Evolutionary conservation across 192 early-diverging fungal genomes (phyloP).

Genomic region (Chytriomyces hyalinus): DNA sequence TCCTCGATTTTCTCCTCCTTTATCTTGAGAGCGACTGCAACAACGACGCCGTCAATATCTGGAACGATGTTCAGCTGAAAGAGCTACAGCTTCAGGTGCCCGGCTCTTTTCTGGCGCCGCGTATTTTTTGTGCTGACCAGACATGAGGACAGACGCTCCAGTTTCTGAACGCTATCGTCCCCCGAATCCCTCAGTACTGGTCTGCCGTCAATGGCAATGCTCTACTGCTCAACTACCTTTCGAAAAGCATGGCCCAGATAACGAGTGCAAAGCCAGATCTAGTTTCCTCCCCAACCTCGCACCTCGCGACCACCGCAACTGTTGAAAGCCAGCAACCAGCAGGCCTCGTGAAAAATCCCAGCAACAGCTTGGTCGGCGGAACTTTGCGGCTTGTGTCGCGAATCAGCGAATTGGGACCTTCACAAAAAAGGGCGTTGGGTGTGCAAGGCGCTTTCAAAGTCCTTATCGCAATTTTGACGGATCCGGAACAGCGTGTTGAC

Average conservation of each 20-base stretch:
- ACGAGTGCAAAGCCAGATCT: too few species aligned
- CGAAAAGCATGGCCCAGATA: too few species aligned
- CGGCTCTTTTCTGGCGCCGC: not conserved
- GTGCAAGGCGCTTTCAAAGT: constrained; percentile 38
- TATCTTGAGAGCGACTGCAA: constrained; percentile 34
- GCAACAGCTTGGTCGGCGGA: constrained; percentile 37
- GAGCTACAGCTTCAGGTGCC: constrained; percentile 43
- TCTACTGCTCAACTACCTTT: constrained; percentile 39
- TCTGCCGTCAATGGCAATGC: constrained; percentile 30
- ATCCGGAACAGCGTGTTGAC: constrained; percentile 34
- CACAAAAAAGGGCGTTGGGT: constrained; percentile 36
- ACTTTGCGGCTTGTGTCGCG: constrained; percentile 37
- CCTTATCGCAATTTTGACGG: constrained; percentile 39
- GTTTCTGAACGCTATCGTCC: constrained; percentile 40
- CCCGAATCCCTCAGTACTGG: constrained; percentile 34
- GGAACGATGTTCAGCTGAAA: constrained; percentile 43
- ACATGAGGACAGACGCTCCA: constrained; percentile 32
- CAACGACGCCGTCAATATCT: constrained; percentile 31
- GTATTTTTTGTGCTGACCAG: not conserved
- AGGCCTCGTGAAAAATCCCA: constrained; percentile 21
- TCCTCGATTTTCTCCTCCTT: constrained; percentile 44
- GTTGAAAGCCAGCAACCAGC: not conserved
- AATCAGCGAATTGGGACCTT: constrained; percentile 40
- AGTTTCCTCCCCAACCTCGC: too few species aligned
- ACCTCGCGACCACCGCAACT: too few species aligned